These are phyloP conservation scores for Dichotomopilus funicola DNA, from an alignment of 2,329 filamentous ascomycete genomes.

Conservation along the genomic window DNA sequence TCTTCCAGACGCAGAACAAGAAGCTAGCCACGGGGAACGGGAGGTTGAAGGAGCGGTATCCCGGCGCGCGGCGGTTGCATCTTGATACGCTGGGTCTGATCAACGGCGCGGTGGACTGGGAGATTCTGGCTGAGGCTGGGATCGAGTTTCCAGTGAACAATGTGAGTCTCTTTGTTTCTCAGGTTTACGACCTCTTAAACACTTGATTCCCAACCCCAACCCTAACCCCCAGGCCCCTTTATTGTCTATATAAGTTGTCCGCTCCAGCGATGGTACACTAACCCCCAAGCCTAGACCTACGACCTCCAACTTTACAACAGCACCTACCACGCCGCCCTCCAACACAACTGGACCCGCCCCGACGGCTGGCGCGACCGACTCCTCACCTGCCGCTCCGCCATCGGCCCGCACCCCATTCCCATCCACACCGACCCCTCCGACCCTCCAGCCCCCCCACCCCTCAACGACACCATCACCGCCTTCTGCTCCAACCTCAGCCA, in stretches of 20 bases:
- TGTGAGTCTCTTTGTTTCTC: not conserved
- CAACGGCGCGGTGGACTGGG: constrained; percentile 3
- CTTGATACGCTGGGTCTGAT: constrained; percentile 6
- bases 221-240: not conserved
- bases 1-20: constrained; percentile 9
- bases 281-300: not conserved
- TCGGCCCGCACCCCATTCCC: not conserved
- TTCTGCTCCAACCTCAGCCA: not conserved
- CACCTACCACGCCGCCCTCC: not conserved
- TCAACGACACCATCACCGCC: not conserved
- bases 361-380: not conserved
- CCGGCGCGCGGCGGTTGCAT: not conserved
- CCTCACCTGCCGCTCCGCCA: not conserved
- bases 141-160: constrained; percentile 3
- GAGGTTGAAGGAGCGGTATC: not conserved
- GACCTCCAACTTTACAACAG: not conserved
- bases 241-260: not conserved
- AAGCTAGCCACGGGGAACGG: not conserved
- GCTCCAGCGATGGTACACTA: too few species aligned
- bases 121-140: not conserved
- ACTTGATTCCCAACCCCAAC: not conserved
- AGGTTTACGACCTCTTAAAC: not conserved
- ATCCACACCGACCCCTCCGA: not conserved
- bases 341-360: constrained; percentile 1
- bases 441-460: not conserved